Base-by-base conservation (phyloP, 257 asterid species). In the Solanum chmielewskii region DNA sequence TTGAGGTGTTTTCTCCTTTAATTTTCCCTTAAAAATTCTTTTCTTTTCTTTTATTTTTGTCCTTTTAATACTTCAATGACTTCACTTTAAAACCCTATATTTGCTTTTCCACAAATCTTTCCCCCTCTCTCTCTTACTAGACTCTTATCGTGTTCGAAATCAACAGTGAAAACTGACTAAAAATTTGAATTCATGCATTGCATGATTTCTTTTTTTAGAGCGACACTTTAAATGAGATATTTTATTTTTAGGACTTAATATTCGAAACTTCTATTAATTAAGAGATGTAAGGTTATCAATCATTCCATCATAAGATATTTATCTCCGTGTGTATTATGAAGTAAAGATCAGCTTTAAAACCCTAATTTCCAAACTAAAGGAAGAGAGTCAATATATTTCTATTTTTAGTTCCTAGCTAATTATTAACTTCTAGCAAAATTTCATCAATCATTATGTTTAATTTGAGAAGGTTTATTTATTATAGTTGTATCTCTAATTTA, bases 181-280 rank as follows among this genome's bases (percentile, higher is more conserved):
- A 64, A 12, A 62, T 23, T 62, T 6, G 1, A 25, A 62, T n/a
- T 64, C 0, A 13, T 21, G 3, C 3, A 64, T n/a, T n/a, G 16
- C 8, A 60, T 64, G 33, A 8, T 11, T 2, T 1, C 11, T n/a
- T 62, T n/a, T 64, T 2, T n/a, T 0, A n/a, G 1, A 9, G 1
- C 12, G 3, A 3, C 0, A 6, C 16, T n/a, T 3, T 14, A 3
- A 64, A n/a, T 1, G 5, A 1, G 5, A n/a, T n/a, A n/a, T n/a
- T 11, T 23, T 23, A 60, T 60, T 21, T 2, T 9, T 3, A 21
- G 1, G 2, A 10, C 10, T 60, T 0, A 1, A 23, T 25, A 62
- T 8, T 1, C 0, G 0, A n/a, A 6, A 64, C 4, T 1, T 64
- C 1, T 64, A 0, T 62, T n/a, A 64, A 64, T 64, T n/a, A 64